Evolutionary conservation across 768 basidiomycete species (phyloP).

Genomic region (Epithele typhae): DNA sequence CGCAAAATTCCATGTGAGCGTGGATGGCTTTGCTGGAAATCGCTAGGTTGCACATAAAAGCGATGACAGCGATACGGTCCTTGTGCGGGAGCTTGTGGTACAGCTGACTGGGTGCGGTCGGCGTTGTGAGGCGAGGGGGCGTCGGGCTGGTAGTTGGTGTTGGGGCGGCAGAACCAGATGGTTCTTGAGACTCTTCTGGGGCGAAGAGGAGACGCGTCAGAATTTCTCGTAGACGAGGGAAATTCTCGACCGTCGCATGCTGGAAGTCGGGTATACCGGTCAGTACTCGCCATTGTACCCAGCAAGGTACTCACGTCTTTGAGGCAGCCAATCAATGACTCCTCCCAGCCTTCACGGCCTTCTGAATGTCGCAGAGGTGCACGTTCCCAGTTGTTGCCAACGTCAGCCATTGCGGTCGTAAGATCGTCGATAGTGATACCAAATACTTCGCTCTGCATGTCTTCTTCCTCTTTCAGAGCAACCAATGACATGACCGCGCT

Average conservation of each 20-base stretch:
- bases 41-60: conserved; percentile 86
- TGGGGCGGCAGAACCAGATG: conserved; percentile 43
- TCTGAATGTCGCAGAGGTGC: conserved; percentile 69
- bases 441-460: conserved; percentile 39
- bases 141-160: conserved; percentile 43
- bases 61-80: conserved; percentile 81
- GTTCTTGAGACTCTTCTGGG: conserved; percentile 46
- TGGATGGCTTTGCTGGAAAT: conserved; percentile 89
- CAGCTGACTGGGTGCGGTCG: conserved; percentile 57
- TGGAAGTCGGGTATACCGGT: conserved; percentile 25
- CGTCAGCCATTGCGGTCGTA: conserved; percentile 65
- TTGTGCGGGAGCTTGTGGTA: conserved; percentile 69
- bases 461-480: conserved; percentile 36
- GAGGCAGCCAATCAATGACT: conserved; percentile 81
- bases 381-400: conserved; percentile 86
- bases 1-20: conserved; percentile 85
- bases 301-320: conserved; percentile 67
- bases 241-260: conserved; percentile 71
- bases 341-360: conserved; percentile 86
- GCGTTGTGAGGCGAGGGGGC: conserved; percentile 32
- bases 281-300: background rate
- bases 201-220: conserved; percentile 71
- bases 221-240: conserved; percentile 68
- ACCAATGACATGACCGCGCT: conserved; percentile 68
- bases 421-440: conserved; percentile 64